Conservation (phyloP, 2,329 filamentous ascomycete genomes). For the Penicillium polonicum region DNA sequence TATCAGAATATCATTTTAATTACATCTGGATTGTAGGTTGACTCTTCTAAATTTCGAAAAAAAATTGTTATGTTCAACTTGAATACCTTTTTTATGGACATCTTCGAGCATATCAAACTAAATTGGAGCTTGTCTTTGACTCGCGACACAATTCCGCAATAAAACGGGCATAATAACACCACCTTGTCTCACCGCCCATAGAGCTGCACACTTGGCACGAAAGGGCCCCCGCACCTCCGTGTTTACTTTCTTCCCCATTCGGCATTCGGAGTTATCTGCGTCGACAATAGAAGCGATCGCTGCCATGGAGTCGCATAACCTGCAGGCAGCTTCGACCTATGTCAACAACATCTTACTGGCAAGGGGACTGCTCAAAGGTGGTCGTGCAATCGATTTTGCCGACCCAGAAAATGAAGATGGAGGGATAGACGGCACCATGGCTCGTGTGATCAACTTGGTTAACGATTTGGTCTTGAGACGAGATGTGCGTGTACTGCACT, state of each 20-base stretch:
- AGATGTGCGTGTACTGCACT: constrained; percentile 63
- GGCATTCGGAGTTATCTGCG: constrained; percentile 24
- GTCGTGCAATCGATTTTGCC: constrained; percentile 71
- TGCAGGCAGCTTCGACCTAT: constrained; percentile 62
- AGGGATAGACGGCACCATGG: constrained; percentile 67
- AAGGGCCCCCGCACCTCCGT: constrained; percentile 25
- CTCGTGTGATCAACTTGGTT: constrained; percentile 83
- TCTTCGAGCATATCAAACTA: too few species aligned
- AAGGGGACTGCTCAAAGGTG: constrained; percentile 61
- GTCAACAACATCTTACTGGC: constrained; percentile 66
- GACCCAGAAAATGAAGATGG: constrained; percentile 64
- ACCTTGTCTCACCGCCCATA: constrained; percentile 7
- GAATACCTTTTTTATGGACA: background rate
- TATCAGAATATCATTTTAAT: background rate
- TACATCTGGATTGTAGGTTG: too few species aligned
- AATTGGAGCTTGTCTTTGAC: too few species aligned
- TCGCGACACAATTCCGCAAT: background rate
- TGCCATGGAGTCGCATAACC: constrained; percentile 49
- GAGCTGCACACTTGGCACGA: constrained; percentile 24
- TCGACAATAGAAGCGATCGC: constrained; percentile 16
- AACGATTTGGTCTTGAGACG: constrained; percentile 89
- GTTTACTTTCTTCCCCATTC: constrained; percentile 48
- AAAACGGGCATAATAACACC: constrained; percentile 1
- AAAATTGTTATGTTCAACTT: background rate
- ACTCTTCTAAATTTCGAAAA: too few species aligned